These are phyloP conservation scores for Calvatia gigantea DNA, from an alignment of 768 basidiomycete species.

Conservation along the genomic window DNA sequence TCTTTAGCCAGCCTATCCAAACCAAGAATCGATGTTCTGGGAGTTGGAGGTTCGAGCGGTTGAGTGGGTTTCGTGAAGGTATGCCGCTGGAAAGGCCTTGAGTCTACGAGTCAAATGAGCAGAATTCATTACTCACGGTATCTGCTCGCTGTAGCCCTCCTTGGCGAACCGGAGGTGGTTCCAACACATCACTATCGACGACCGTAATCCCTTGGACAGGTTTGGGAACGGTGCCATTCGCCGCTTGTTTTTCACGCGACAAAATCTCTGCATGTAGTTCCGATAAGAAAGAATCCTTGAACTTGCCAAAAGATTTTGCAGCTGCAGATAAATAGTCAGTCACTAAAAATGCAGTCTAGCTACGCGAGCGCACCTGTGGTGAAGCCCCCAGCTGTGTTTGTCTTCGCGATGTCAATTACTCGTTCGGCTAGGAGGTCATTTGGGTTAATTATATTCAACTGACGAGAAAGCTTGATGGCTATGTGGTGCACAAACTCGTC, in stretches of 20 bases:
- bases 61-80: constrained; percentile 76
- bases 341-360: background rate
- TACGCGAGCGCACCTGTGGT: constrained; percentile 50
- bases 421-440: constrained; percentile 79
- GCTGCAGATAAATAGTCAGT: constrained; percentile 36
- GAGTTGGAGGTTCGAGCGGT: constrained; percentile 72
- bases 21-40: constrained; percentile 77
- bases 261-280: constrained; percentile 80
- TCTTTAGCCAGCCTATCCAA: constrained; percentile 86
- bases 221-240: constrained; percentile 47
- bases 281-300: constrained; percentile 71
- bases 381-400: constrained; percentile 61
- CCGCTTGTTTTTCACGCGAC: constrained; percentile 66
- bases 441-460: constrained; percentile 75
- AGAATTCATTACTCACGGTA: constrained; percentile 37
- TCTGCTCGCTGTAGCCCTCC: constrained; percentile 78
- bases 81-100: constrained; percentile 52
- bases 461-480: constrained; percentile 77
- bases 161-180: constrained; percentile 70
- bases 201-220: constrained; percentile 76
- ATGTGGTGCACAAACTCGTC: constrained; percentile 61
- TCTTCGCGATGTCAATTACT: constrained; percentile 78
- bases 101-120: background rate
- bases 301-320: constrained; percentile 82
- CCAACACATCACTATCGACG: constrained; percentile 77